These are phyloP conservation scores for Apiospora arundinis DNA, from an alignment of 2,329 filamentous ascomycete genomes.

Conservation along the genomic window DNA sequence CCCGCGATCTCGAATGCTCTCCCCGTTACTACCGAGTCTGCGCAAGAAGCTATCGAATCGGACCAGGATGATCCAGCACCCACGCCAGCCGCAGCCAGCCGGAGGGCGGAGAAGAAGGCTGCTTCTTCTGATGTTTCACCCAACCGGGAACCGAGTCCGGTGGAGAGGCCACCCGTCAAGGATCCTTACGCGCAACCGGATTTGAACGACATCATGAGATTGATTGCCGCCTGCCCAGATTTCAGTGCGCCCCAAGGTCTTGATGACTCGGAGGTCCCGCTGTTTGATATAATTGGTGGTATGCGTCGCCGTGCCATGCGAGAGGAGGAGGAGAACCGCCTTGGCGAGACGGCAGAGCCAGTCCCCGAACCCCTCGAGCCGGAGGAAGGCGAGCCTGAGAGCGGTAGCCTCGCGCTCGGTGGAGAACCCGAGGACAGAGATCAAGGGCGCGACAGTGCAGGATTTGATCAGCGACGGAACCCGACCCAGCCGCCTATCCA, in stretches of 20 bases:
- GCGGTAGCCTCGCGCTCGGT: conserved; percentile 84
- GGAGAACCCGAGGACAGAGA: conserved; percentile 90
- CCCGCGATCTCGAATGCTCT: conserved; percentile 72
- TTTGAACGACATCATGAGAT: conserved; percentile 35
- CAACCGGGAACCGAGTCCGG: neutral
- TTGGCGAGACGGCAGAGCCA: conserved; percentile 56
- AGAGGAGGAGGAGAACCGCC: conserved; percentile 69
- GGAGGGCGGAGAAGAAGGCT: conserved; percentile 38
- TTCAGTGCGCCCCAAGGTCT: conserved; percentile 33
- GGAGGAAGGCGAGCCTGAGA: conserved; percentile 79
- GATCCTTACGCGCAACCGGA: conserved; percentile 27
- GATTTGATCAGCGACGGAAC: conserved; percentile 65
- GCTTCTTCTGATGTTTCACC: conserved; percentile 25
- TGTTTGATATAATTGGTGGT: conserved; percentile 85
- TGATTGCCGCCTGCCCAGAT: conserved; percentile 37
- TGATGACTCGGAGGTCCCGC: conserved; percentile 63
- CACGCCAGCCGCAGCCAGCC: conserved; percentile 34
- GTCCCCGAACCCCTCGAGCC: conserved; percentile 49
- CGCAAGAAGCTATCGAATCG: conserved; percentile 50
- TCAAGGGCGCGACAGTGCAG: conserved; percentile 54
- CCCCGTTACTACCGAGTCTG: conserved; percentile 58
- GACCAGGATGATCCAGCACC: conserved; percentile 42
- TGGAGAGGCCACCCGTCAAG: conserved; percentile 14
- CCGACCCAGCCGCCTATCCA: conserved; percentile 81
- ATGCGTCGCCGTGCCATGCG: conserved; percentile 80